Base-by-base conservation (phyloP, 257 asterid genomes). In the Ilex aquifolium region DNA sequence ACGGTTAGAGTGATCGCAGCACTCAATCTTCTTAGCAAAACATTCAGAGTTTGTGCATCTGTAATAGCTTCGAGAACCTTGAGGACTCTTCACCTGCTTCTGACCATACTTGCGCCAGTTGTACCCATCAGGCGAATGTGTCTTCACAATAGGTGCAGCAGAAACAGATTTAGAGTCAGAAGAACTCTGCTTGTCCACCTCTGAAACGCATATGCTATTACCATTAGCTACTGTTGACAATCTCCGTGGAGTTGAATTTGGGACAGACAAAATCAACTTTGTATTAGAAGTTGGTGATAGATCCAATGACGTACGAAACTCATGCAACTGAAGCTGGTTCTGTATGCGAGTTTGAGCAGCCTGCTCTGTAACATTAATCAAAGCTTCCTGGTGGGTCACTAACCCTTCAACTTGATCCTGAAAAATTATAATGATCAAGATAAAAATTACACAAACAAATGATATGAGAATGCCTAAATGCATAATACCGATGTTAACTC, bases 51-150 rank as follows among this genome's bases (percentile, higher is more conserved):
- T 73, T 53, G 94, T 86, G 87, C 97, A 91, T 82, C 95, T 77
- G 82, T 91, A 88, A 72, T 88, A 91, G 81, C 98, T 91, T 56
- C 96, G 85, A 69, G 90, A 86, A 68, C 97, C 97, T 78, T 82
- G 88, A 52, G 96, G 97, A 80, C 90, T 84, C 87, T 88, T 91
- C 67, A 91, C 96, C 84, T 85, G 95, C 88, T 91, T 91, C 67
- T 91, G 95, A 70, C 96, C 98, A 74, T 91, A 91, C 82, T 91
- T 91, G 69, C 96, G 85, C 98, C 96, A 91, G 73, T 91, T 91
- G 80, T 77, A 91, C 73, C 98, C 98, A 74, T 91, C 98, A 57
- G 78, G 63, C 44, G 67, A 70, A 56, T 86, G 80, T 56, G 74
- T 77, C 76, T 71, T 86, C 27, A 53, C 79, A 56, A 71, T 61